Evolutionary conservation across 805 yeast species (phyloP).

Genomic region (Metschnikowia aberdeeniae): DNA sequence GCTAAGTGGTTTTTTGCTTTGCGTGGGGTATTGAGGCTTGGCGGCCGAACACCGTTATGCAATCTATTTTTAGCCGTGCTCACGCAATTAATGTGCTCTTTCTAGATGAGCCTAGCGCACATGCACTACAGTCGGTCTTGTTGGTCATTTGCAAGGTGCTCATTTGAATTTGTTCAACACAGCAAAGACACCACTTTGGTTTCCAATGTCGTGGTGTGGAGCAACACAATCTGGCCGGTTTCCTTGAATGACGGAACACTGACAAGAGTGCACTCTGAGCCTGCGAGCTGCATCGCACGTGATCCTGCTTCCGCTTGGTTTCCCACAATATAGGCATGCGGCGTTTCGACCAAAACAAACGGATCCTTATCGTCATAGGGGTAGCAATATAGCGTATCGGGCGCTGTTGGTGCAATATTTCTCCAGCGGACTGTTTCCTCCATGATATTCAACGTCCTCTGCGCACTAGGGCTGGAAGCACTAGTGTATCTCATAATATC

Average conservation of each 20-base stretch:
- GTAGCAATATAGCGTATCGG: slow-evolving; percentile 89
- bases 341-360: slow-evolving; percentile 71
- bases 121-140: not conserved
- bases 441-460: slow-evolving; percentile 31
- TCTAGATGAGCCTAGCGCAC: slow-evolving; percentile 1
- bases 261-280: slow-evolving; percentile 45
- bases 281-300: slow-evolving; percentile 32
- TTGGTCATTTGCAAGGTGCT: not conserved
- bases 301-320: slow-evolving; percentile 67
- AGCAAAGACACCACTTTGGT: slow-evolving; percentile 41
- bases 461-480: slow-evolving; percentile 25
- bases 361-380: slow-evolving; percentile 81
- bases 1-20: too few relatives aligned
- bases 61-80: slow-evolving; percentile 1
- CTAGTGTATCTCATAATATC: slow-evolving; percentile 70
- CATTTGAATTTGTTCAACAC: too few relatives aligned
- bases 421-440: slow-evolving; percentile 77
- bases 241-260: slow-evolving; percentile 66
- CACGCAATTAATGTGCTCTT: not conserved
- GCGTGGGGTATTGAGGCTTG: too few relatives aligned
- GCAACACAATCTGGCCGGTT: slow-evolving; percentile 60
- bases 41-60: not conserved
- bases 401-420: slow-evolving; percentile 88
- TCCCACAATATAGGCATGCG: slow-evolving; percentile 84
- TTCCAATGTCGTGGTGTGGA: slow-evolving; percentile 56